Conservation (phyloP, 2,329 filamentous ascomycete species). For the Dendrostoma leiphaemia region DNA sequence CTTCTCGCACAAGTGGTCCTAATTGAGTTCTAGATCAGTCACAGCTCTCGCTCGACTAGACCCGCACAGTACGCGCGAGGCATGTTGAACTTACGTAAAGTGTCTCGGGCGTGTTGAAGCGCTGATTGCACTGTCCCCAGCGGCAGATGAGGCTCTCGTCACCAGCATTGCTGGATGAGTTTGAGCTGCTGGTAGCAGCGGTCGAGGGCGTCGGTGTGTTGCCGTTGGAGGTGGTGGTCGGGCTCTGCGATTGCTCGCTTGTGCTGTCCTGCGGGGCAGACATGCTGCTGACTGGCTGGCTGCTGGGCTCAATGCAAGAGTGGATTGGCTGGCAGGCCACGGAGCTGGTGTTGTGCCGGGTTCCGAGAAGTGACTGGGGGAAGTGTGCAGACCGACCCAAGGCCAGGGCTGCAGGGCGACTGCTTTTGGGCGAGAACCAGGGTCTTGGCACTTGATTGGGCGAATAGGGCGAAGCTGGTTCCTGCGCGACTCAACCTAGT, state of each 20-base stretch:
- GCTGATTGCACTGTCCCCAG: conserved; percentile 59
- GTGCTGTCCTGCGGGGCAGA: conserved; percentile 18
- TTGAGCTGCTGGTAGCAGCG: conserved; percentile 39
- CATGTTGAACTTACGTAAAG: conserved; percentile 54
- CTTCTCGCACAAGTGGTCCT: conserved; percentile 98
- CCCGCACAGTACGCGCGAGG: neutral
- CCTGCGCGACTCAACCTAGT: no score
- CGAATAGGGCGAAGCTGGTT: neutral
- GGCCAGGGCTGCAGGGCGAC: neutral
- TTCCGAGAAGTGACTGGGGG: neutral
- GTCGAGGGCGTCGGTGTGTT: conserved; percentile 52
- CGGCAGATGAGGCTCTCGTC: conserved; percentile 60
- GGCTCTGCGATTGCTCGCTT: conserved; percentile 30
- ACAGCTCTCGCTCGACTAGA: neutral
- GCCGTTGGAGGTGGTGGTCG: conserved; percentile 48
- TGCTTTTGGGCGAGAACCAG: neutral
- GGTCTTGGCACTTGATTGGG: conserved; percentile 8
- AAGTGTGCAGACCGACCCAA: neutral
- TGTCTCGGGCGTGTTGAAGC: conserved; percentile 54
- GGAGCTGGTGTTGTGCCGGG: conserved; percentile 2
- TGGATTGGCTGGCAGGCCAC: neutral
- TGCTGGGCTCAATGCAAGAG: neutral
- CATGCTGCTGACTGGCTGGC: conserved; percentile 13
- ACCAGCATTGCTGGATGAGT: conserved; percentile 35
- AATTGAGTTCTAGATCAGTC: conserved; percentile 7